Percentiles rank a stretch among this genome's conserved stretches.
Conservation (phyloP, 2,329 filamentous ascomycete genomes). For the Emydomyces testavorans region DNA sequence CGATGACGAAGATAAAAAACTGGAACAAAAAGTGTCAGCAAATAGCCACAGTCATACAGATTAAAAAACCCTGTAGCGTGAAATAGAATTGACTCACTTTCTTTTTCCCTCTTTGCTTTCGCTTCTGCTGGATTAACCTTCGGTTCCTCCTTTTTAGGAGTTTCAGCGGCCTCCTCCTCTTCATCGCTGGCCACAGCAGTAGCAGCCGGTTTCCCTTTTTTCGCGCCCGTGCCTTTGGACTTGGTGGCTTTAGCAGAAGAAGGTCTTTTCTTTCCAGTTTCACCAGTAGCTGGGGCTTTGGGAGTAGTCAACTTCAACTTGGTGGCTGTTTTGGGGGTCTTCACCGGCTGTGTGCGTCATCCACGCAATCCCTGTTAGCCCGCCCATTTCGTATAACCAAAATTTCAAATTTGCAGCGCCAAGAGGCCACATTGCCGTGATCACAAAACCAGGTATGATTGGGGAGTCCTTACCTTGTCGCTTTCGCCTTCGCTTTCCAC, state of each 20-base stretch:
- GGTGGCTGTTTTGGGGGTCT: conserved; percentile 52
- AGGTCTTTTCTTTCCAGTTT: conserved; percentile 39
- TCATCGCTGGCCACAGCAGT: conserved; percentile 41
- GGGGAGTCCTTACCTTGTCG: conserved; percentile 47
- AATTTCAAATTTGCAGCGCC: conserved; percentile 3
- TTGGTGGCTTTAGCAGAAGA: conserved; percentile 45
- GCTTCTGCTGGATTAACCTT: conserved; percentile 45
- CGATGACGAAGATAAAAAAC: conserved; percentile 92
- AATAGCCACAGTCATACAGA: neutral
- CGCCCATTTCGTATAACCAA: conserved; percentile 1
- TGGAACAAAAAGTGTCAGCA: conserved; percentile 20
- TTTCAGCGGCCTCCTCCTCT: conserved; percentile 43
- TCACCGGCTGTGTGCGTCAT: conserved; percentile 41
- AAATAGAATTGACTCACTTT: conserved; percentile 30
- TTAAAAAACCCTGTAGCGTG: neutral
- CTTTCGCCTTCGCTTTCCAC: conserved; percentile 56
- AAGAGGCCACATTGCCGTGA: conserved; percentile 9
- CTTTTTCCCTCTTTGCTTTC: conserved; percentile 48
- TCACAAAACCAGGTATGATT: neutral
- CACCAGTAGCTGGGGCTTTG: conserved; percentile 45
- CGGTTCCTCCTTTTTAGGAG: conserved; percentile 41
- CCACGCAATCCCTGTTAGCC: conserved; percentile 14
- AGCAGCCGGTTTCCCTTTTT: conserved; percentile 51
- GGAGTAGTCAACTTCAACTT: conserved; percentile 44
- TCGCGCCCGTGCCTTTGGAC: conserved; percentile 44